phyloP scores from a whole-genome alignment of 2,329 filamentous ascomycete species.

The Fusarium devonianum region DNA sequence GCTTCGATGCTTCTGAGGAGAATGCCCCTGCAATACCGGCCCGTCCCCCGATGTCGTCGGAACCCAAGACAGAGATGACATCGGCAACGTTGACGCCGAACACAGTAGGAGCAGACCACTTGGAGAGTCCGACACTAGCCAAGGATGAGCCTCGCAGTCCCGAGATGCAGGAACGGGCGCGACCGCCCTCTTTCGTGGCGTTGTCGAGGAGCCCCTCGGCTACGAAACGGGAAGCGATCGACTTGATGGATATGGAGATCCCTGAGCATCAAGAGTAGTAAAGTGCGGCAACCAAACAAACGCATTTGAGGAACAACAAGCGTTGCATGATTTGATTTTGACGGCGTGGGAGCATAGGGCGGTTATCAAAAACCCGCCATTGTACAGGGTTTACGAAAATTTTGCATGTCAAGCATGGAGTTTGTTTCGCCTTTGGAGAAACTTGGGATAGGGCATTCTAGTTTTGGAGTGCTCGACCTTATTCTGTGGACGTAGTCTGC shows the following conservation, averaged over 20 bases:
- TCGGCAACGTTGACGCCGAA: constrained; percentile 39
- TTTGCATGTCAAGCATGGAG: constrained; percentile 13
- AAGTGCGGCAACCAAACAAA: not conserved
- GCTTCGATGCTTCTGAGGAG: constrained; percentile 20
- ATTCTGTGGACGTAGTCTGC: not conserved
- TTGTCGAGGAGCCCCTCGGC: constrained; percentile 26
- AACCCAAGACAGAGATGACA: constrained; percentile 31
- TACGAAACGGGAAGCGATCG: constrained; percentile 33
- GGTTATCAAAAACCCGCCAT: not conserved
- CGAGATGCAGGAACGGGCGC: constrained; percentile 55
- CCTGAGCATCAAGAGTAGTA: constrained; percentile 33
- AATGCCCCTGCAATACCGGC: constrained; percentile 14
- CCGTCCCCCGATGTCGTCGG: constrained; percentile 17
- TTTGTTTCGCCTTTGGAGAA: not conserved
- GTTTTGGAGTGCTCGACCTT: not conserved
- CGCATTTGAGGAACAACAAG: not conserved
- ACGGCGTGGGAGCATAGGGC: constrained; percentile 5
- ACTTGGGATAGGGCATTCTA: not conserved
- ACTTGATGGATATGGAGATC: constrained; percentile 50
- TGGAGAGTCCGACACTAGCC: constrained; percentile 7
- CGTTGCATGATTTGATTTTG: constrained; percentile 4
- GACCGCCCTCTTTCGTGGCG: constrained; percentile 40
- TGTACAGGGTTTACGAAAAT: constrained; percentile 3
- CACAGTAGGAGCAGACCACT: constrained; percentile 35
- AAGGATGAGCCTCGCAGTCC: constrained; percentile 44